Conservation (phyloP, 805 yeast genomes). For the Candida qinlingensis region DNA sequence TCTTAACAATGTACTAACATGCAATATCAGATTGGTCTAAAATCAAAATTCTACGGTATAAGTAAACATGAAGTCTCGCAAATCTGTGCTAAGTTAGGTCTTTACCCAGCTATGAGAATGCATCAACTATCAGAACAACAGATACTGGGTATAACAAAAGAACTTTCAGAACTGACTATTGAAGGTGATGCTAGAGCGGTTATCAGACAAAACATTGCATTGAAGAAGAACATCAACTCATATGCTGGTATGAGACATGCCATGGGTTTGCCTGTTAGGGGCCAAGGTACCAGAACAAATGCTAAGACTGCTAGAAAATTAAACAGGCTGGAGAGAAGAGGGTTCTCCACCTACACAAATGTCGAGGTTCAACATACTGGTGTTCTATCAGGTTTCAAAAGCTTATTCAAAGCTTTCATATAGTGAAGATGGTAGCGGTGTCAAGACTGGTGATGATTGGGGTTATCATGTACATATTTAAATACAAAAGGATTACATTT, state of each 20-base stretch:
- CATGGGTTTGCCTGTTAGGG: slow-evolving; percentile 73
- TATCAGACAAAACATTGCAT: slow-evolving; percentile 68
- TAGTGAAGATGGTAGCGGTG: not conserved
- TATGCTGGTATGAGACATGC: slow-evolving; percentile 89
- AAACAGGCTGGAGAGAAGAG: slow-evolving; percentile 68
- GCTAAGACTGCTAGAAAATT: slow-evolving; percentile 85
- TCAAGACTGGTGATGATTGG: not conserved
- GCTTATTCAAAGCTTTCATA: slow-evolving; percentile 17
- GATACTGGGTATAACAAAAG: slow-evolving; percentile 80
- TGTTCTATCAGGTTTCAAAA: slow-evolving; percentile 20
- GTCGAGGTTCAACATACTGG: slow-evolving; percentile 7
- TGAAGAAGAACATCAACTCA: slow-evolving; percentile 77
- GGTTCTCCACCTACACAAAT: slow-evolving; percentile 21
- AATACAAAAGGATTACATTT: not conserved
- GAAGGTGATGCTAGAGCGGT: slow-evolving; percentile 76
- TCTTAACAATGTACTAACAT: too few species aligned
- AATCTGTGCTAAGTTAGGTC: slow-evolving; percentile 82
- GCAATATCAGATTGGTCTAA: slow-evolving; percentile 48
- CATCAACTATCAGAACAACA: slow-evolving; percentile 88
- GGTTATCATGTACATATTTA: slow-evolving; percentile 4
- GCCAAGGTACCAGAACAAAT: slow-evolving; percentile 89
- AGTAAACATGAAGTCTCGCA: slow-evolving; percentile 69
- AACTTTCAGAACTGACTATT: slow-evolving; percentile 73
- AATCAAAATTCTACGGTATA: slow-evolving; percentile 79
- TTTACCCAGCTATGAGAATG: slow-evolving; percentile 92